phyloP scores from a whole-genome alignment of 192 early-diverging fungal genomes.

The Umbelopsis isabellina region DNA sequence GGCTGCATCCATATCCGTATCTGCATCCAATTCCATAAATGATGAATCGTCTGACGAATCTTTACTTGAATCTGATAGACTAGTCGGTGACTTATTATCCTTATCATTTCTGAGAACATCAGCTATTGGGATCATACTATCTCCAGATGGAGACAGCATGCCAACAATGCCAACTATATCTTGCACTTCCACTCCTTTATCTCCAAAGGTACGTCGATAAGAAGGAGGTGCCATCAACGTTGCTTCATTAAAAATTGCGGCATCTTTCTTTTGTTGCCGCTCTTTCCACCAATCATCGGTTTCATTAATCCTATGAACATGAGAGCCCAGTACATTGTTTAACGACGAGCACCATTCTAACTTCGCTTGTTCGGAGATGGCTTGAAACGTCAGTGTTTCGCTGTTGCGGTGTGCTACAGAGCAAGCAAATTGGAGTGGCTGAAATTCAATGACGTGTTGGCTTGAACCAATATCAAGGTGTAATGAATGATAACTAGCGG shows the following conservation, averaged over 20 bases:
- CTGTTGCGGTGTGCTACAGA: constrained; percentile 4
- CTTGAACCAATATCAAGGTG: neutral
- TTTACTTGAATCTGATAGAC: neutral
- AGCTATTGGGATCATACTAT: constrained; percentile 10
- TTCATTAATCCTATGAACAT: constrained; percentile 13
- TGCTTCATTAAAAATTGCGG: constrained; percentile 3
- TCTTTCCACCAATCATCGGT: constrained; percentile 16
- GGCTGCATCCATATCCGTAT: neutral
- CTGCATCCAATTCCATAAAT: neutral
- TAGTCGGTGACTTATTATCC: neutral
- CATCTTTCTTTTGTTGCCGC: neutral
- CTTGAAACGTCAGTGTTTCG: constrained; percentile 4
- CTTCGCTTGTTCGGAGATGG: neutral
- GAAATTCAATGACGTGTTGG: neutral
- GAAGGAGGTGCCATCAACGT: constrained; percentile 5
- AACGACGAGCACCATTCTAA: neutral
- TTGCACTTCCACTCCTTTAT: neutral
- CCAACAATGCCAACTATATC: constrained; percentile 4
- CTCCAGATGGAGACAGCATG: constrained; percentile 12
- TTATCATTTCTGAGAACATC: neutral
- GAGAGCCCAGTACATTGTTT: neutral
- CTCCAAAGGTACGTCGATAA: neutral
- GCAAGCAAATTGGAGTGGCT: constrained; percentile 9
- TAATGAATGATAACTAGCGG: neutral
- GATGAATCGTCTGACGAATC: constrained; percentile 11